These are phyloP conservation scores for Onygenales sp. DNA, from an alignment of 2,329 filamentous ascomycete genomes.

Conservation along the genomic window DNA sequence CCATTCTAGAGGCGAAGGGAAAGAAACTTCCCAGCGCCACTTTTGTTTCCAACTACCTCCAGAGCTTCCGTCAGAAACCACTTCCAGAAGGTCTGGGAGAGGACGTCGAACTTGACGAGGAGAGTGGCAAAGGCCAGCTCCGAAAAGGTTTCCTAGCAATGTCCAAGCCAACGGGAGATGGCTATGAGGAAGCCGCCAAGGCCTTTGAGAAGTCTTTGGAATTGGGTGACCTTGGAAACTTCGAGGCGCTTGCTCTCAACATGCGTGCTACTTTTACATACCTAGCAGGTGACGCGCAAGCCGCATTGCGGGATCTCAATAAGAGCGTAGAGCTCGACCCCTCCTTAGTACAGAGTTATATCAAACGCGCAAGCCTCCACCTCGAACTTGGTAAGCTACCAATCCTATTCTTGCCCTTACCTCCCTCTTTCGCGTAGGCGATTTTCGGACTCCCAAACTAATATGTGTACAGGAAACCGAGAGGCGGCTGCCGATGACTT, in stretches of 20 bases:
- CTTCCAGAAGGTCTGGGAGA: constrained; percentile 77
- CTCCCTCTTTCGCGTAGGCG: neutral
- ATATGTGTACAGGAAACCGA: constrained; percentile 54
- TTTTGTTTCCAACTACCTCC: constrained; percentile 96
- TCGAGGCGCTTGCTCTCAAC: constrained; percentile 90
- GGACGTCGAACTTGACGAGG: constrained; percentile 63
- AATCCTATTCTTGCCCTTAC: neutral
- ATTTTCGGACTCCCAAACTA: neutral
- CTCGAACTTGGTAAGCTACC: constrained; percentile 66
- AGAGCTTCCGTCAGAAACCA: constrained; percentile 84
- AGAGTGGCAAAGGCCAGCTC: constrained; percentile 75
- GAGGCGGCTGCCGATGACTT: constrained; percentile 86
- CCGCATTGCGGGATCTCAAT: constrained; percentile 75
- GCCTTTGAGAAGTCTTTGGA: constrained; percentile 86
- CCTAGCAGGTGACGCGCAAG: constrained; percentile 75
- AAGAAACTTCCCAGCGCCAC: constrained; percentile 90
- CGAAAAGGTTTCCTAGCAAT: constrained; percentile 74
- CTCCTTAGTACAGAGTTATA: constrained; percentile 86
- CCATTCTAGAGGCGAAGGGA: constrained; percentile 68
- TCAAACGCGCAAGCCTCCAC: constrained; percentile 97
- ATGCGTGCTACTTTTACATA: constrained; percentile 94
- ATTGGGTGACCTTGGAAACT: constrained; percentile 65
- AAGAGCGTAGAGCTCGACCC: constrained; percentile 89
- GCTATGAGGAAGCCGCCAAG: constrained; percentile 77
- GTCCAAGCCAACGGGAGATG: constrained; percentile 77